These are phyloP conservation scores for Starmera dryadoides DNA, from an alignment of 805 yeast species.

Conservation along the genomic window DNA sequence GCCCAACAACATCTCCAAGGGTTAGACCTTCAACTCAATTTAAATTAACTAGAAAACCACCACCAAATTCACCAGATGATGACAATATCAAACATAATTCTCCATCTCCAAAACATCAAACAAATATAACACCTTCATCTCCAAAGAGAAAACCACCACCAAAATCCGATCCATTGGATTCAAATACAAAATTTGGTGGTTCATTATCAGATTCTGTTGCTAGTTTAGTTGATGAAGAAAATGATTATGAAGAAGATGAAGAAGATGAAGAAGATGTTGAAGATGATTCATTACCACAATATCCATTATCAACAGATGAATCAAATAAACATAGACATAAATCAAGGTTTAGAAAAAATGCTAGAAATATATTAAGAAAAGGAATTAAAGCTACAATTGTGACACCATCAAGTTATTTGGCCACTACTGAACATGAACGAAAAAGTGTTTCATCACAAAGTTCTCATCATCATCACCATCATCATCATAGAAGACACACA, in stretches of 20 bases:
- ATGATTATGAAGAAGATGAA: not conserved
- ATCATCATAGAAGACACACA: not conserved
- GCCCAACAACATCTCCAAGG: not conserved
- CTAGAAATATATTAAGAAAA: conserved; percentile 17
- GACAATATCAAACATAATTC: too few relatives aligned
- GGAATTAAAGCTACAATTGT: conserved; percentile 10
- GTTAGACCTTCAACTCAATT: not conserved
- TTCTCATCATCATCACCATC: not conserved
- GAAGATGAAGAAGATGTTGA: conserved; percentile 6
- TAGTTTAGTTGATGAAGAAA: not conserved
- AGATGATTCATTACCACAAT: conserved; percentile 15
- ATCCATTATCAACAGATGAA: conserved; percentile 10
- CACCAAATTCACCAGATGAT: not conserved
- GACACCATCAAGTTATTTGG: not conserved
- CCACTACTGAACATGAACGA: not conserved
- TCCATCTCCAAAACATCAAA: conserved; percentile 10
- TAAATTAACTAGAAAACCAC: not conserved
- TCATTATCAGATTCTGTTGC: not conserved
- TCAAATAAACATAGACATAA: conserved; percentile 4
- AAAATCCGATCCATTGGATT: conserved; percentile 12
- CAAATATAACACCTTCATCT: conserved; percentile 1
- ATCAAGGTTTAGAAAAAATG: conserved; percentile 13
- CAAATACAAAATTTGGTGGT: too few relatives aligned
- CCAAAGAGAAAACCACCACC: conserved; percentile 12
- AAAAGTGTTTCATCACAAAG: not conserved